A percentile compares a stretch with the other conserved stretches of the same genome.
phyloP scores from a whole-genome alignment of 2,329 filamentous ascomycete genomes.

The Pseudocercospora fijiensis region DNA sequence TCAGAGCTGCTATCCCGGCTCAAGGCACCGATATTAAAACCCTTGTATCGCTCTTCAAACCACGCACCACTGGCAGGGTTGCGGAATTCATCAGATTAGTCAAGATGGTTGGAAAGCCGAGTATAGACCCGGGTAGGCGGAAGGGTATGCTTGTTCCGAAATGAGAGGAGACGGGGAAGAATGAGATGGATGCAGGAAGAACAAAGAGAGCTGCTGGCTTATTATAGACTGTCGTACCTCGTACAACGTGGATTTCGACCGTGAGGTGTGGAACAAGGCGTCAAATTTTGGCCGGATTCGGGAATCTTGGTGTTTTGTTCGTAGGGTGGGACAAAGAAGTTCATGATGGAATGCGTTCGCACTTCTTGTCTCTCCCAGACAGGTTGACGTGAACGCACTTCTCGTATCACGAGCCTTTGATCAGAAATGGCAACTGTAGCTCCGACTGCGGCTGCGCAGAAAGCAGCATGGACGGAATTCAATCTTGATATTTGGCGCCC shows the following conservation, averaged over 20 bases:
- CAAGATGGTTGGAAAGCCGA: neutral
- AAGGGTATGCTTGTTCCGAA: neutral
- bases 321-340: neutral
- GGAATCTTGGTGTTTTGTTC: neutral
- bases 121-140: neutral
- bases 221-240: neutral
- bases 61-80: neutral
- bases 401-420: too few species aligned
- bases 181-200: too few species aligned
- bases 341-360: neutral
- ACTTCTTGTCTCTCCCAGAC: neutral
- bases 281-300: neutral
- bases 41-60: neutral
- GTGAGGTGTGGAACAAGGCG: neutral
- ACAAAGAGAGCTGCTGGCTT: too few species aligned
- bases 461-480: neutral
- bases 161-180: neutral
- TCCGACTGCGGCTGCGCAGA: neutral
- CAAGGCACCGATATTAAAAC: neutral
- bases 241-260: neutral
- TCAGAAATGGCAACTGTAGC: neutral
- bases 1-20: neutral
- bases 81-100: neutral
- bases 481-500: neutral
- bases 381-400: too few species aligned